Conservation (phyloP, 2,329 filamentous ascomycete genomes). For the Aspergillus ustus region DNA sequence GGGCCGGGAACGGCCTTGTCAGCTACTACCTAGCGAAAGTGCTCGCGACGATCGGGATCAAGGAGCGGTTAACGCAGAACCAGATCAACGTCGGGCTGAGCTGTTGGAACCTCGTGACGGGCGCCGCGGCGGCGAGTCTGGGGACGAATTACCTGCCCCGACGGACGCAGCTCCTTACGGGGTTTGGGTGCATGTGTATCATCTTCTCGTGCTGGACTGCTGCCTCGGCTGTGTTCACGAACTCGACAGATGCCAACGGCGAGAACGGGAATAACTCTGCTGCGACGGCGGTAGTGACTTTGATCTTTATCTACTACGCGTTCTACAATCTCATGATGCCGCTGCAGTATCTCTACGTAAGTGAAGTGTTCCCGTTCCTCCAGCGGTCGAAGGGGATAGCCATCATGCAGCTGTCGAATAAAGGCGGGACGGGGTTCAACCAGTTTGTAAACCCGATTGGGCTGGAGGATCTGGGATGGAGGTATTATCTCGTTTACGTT, state of each 20-base stretch:
- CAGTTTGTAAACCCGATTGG: background rate
- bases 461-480: background rate
- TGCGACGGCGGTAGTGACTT: background rate
- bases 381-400: background rate
- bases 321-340: background rate
- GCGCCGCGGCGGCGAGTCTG: background rate
- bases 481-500: background rate
- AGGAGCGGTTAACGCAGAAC: background rate
- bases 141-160: background rate
- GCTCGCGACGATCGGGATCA: background rate
- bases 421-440: background rate
- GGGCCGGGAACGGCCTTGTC: background rate
- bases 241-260: background rate
- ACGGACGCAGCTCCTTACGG: background rate
- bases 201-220: background rate
- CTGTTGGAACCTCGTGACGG: background rate
- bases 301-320: background rate
- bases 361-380: background rate
- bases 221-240: background rate
- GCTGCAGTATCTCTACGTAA: background rate
- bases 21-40: background rate
- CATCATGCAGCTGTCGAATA: background rate
- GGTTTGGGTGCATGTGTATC: background rate
- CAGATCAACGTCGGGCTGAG: background rate
- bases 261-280: background rate